A percentile compares a stretch with the other conserved stretches of the same genome.
Conservation (phyloP, 768 basidiomycete species). For the Termitomyces sp. region DNA sequence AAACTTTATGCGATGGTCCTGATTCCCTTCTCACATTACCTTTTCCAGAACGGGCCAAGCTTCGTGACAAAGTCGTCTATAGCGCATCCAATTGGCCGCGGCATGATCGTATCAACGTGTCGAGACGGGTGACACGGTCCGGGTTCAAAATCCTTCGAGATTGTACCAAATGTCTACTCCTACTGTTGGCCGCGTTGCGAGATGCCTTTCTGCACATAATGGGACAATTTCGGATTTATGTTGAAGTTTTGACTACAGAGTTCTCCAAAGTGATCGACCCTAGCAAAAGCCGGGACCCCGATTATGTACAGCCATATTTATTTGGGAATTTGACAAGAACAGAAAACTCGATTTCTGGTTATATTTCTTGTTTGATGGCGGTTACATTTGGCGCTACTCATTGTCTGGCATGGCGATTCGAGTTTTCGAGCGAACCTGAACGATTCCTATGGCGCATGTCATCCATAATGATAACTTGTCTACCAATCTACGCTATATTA, state of each 20-base stretch:
- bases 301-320: too few relatives aligned
- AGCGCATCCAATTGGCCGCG: not conserved
- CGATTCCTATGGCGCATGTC: slow-evolving; percentile 19
- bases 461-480: not conserved
- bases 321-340: not conserved
- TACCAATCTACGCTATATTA: not conserved
- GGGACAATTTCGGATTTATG: not conserved
- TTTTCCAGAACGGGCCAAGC: not conserved
- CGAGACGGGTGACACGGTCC: not conserved
- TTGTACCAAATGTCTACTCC: not conserved
- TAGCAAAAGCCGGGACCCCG: too few relatives aligned
- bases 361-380: not conserved
- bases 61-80: not conserved
- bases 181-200: not conserved
- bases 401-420: slow-evolving; percentile 21
- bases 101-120: too few relatives aligned
- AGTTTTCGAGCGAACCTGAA: slow-evolving; percentile 18
- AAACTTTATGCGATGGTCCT: not conserved
- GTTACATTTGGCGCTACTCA: slow-evolving; percentile 20
- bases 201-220: not conserved
- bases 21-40: not conserved
- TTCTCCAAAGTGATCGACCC: not conserved
- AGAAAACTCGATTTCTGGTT: not conserved
- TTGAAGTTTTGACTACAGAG: not conserved
- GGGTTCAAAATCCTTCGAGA: not conserved